These are phyloP conservation scores for Saccharomycopsis babjevae DNA, from an alignment of 805 yeast species.

Conservation along the genomic window DNA sequence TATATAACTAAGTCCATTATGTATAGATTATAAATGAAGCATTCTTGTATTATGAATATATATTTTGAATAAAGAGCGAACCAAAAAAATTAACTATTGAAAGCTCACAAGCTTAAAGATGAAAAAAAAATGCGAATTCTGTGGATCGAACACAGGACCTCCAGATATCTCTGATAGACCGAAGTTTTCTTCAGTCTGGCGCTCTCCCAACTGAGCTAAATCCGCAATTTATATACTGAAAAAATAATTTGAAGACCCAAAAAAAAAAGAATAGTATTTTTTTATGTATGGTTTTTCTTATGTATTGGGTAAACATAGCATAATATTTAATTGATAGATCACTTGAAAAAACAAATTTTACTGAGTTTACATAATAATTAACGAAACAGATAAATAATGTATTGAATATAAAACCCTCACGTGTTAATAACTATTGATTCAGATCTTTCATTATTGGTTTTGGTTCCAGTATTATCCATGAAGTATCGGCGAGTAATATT, in stretches of 20 bases:
- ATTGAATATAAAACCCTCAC: too few species aligned
- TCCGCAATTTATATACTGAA: constrained; percentile 22
- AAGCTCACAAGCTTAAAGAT: too few species aligned
- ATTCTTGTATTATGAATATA: not conserved
- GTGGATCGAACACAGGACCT: constrained; percentile 89
- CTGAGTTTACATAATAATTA: too few species aligned
- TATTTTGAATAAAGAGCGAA: not conserved
- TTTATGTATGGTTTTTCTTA: too few species aligned
- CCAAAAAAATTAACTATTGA: constrained; percentile 1
- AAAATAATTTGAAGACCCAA: not conserved
- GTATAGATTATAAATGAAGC: not conserved
- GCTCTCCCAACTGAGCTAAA: constrained; percentile 38
- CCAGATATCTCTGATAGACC: constrained; percentile 37
- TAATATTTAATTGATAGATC: too few species aligned
- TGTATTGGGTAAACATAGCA: too few species aligned
- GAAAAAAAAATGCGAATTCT: constrained; percentile 41
- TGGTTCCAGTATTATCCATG: not conserved
- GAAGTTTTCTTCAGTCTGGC: constrained; percentile 32
- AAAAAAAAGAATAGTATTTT: too few species aligned
- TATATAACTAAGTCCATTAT: not conserved
- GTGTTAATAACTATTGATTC: too few species aligned
- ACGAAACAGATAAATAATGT: too few species aligned
- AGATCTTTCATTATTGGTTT: not conserved
- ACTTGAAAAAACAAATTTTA: too few species aligned
- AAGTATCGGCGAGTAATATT: too few species aligned